These are phyloP conservation scores for Eucalyptus curtisii DNA, from an alignment of 345 rosid species.

Conservation along the genomic window DNA sequence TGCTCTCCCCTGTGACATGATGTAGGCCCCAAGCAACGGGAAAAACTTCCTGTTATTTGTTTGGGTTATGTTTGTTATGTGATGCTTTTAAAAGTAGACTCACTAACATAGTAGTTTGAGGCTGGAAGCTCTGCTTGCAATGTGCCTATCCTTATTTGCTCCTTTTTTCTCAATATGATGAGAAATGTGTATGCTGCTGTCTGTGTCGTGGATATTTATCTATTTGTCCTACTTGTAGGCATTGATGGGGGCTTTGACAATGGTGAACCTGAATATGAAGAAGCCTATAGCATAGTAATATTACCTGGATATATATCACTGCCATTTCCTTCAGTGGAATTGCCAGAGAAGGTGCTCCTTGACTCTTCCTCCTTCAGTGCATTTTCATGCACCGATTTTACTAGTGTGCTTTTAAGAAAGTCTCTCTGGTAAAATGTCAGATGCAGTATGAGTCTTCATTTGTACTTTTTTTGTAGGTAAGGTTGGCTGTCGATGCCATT, in stretches of 20 bases:
- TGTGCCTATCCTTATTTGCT: neutral
- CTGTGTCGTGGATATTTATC: neutral
- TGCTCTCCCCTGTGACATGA: neutral
- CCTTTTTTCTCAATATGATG: neutral
- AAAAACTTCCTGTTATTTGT: neutral
- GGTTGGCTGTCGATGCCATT: constrained; percentile 84
- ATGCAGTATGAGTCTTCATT: neutral
- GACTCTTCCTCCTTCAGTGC: neutral
- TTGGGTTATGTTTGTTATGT: neutral
- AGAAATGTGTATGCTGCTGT: neutral
- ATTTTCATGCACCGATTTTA: neutral
- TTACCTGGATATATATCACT: constrained; percentile 67
- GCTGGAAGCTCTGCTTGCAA: neutral
- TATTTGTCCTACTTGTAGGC: constrained; percentile 31
- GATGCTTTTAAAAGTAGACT: neutral
- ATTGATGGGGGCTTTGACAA: constrained; percentile 93
- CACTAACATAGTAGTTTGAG: neutral
- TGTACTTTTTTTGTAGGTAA: constrained; percentile 33
- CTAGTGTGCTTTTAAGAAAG: neutral
- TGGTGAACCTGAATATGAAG: constrained; percentile 78
- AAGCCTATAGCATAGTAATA: constrained; percentile 49
- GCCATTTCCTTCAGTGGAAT: constrained; percentile 82
- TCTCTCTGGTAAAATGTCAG: neutral
- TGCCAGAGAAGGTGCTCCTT: constrained; percentile 87
- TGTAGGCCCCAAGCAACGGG: neutral